Evolutionary conservation across 345 rosid species (phyloP).

Genomic region (Citrus maxima): DNA sequence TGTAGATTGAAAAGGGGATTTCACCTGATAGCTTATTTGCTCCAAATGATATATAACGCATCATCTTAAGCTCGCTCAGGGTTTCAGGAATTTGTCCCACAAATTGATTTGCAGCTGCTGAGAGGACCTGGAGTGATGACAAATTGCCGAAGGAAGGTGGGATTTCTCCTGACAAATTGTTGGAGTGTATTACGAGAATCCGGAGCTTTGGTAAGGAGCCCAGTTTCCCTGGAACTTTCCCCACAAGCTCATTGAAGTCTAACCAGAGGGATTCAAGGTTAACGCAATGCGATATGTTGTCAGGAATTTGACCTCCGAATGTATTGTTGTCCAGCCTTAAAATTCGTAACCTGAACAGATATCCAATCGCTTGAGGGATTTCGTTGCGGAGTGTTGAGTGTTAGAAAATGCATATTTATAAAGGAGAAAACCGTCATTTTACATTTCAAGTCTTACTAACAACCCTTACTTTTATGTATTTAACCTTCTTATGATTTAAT

Average conservation of each 20-base stretch:
- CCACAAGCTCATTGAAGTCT: not conserved
- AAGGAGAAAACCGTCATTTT: too few relatives aligned
- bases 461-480: too few relatives aligned
- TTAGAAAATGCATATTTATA: too few relatives aligned
- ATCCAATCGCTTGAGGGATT: too few relatives aligned
- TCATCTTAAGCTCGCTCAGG: conserved; percentile 1
- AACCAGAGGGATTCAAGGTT: not conserved
- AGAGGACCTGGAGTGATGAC: conserved; percentile 6
- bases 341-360: not conserved
- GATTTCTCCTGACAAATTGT: conserved; percentile 8
- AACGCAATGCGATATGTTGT: conserved; percentile 3
- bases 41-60: not conserved
- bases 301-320: conserved; percentile 16
- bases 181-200: not conserved
- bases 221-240: conserved; percentile 13
- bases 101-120: not conserved
- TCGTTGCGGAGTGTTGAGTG: too few relatives aligned
- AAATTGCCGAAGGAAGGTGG: conserved; percentile 19
- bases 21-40: not conserved
- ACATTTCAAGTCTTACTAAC: too few relatives aligned
- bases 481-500: too few relatives aligned
- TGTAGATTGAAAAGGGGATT: conserved; percentile 3
- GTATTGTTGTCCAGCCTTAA: not conserved
- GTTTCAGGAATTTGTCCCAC: not conserved
- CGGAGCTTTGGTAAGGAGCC: conserved; percentile 6